A percentile compares a stretch with the other conserved stretches of the same genome.
These are phyloP conservation scores for Ceratocystis lukuohia DNA, from an alignment of 2,329 filamentous ascomycete genomes.

Conservation along the genomic window DNA sequence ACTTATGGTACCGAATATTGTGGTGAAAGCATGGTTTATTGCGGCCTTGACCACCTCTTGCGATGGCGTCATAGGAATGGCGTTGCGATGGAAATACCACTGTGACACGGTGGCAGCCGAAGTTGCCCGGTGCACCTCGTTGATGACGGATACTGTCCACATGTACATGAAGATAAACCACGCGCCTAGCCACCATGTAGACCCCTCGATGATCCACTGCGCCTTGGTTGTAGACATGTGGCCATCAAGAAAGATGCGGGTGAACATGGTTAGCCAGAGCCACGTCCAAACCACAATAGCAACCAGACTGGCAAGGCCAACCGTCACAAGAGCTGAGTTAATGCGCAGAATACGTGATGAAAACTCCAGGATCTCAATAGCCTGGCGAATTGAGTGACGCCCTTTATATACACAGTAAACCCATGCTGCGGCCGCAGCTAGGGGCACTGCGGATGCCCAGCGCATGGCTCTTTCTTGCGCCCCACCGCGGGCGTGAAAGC, in stretches of 20 bases:
- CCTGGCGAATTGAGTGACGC: conserved; percentile 65
- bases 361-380: conserved; percentile 83
- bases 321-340: conserved; percentile 65
- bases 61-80: conserved; percentile 62
- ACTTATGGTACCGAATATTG: conserved; percentile 84
- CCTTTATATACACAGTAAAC: conserved; percentile 69
- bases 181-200: conserved; percentile 88
- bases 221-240: conserved; percentile 53
- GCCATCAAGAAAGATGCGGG: conserved; percentile 84
- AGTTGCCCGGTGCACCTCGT: conserved; percentile 77
- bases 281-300: conserved; percentile 81
- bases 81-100: conserved; percentile 96
- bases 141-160: conserved; percentile 81
- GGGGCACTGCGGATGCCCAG: conserved; percentile 68
- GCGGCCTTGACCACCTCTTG: conserved; percentile 72
- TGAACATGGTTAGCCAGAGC: conserved; percentile 95
- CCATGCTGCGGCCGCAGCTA: conserved; percentile 62
- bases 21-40: conserved; percentile 65
- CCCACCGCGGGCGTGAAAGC: conserved; percentile 72
- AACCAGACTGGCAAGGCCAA: conserved; percentile 67
- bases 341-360: conserved; percentile 74
- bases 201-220: conserved; percentile 66
- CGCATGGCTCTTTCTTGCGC: conserved; percentile 85
- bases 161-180: conserved; percentile 91
- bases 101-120: conserved; percentile 93